Conservation (phyloP, 148 eudicot genomes). For the Nyssa sinensis region DNA sequence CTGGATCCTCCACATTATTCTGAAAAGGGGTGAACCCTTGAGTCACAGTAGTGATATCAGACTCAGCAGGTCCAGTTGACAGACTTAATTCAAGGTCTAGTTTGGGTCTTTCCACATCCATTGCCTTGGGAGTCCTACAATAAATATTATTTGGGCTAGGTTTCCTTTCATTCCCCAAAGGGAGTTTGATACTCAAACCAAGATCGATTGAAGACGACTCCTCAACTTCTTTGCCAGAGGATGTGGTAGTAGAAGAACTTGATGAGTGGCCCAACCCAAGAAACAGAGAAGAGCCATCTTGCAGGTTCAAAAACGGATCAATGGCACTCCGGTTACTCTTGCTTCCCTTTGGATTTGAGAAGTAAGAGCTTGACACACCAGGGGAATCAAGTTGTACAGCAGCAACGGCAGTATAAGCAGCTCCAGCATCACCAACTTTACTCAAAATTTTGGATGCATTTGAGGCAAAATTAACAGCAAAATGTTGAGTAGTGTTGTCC, state of each 20-base stretch:
- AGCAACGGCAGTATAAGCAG: constrained; percentile 16
- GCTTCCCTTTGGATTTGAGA: constrained; percentile 19
- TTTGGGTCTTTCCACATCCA: constrained; percentile 17
- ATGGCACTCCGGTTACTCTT: constrained; percentile 33
- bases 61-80: constrained; percentile 47
- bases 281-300: constrained; percentile 37
- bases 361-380: constrained; percentile 20
- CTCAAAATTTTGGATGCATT: constrained; percentile 2
- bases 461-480: constrained; percentile 9
- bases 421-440: constrained; percentile 20
- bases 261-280: constrained; percentile 37
- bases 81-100: constrained; percentile 68
- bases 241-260: constrained; percentile 30
- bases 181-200: constrained; percentile 35
- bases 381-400: constrained; percentile 23
- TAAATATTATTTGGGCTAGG: constrained; percentile 21
- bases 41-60: constrained; percentile 52
- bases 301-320: constrained; percentile 15
- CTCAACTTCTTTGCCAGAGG: constrained; percentile 32
- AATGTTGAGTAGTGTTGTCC: constrained; percentile 21
- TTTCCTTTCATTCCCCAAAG: constrained; percentile 12
- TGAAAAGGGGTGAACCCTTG: constrained; percentile 29
- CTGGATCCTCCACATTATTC: constrained; percentile 18
- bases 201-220: constrained; percentile 27
- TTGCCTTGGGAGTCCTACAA: constrained; percentile 2